Base-by-base conservation (phyloP, 192 early-diverging fungal genomes). In the Backusella liffmaniae region DNA sequence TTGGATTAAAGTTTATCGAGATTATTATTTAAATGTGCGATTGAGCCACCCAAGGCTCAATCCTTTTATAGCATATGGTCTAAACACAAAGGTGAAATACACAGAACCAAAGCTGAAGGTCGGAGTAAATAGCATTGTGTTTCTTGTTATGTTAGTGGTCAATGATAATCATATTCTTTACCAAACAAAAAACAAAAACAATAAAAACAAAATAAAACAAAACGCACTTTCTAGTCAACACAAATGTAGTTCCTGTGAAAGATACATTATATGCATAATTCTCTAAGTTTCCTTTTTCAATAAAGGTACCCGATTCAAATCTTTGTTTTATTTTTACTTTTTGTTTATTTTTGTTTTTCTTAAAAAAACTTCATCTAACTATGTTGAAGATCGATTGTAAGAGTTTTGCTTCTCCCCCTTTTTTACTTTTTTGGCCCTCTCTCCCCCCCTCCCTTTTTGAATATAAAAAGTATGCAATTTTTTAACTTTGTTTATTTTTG, bases 201-300 rank as follows among this genome's bases (percentile, higher is more conserved):
- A 26, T 6, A 44, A 44, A 44, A 56, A 56, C 15, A 56, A 56
- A 59, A 59, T 23, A 56, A 56, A 59, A 59, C n/a, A 59, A 59
- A 62, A 62, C 56, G 56, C 56, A 62, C 56, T 62, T 62, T 26
- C 56, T 62, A 62, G 53, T 62, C 56, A 62, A 62, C 56, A 62
- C 12, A 62, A 62, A 62, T 62, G 56, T 29, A 32, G 32, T 32
- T 32, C 32, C 32, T 32, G 32, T 32, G 32, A 32, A 32, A 32
- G 32, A 62, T 62, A 62, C 21, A 62, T 29, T 62, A 23, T 62
- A 62, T 32, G 21, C 21, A 62, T 12, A 62, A 62, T 62, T 62
- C 12, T 62, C 26, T 62, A 13, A 29, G 26, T 62, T 62, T 62
- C 56, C 56, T 62, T 62, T 62, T 62, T 62, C 21, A 62, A 29